A percentile compares a stretch with the other conserved stretches of the same genome.
phyloP scores from a whole-genome alignment of 2,329 filamentous ascomycete genomes.

The Magnaporthiopsis rhizophila region DNA sequence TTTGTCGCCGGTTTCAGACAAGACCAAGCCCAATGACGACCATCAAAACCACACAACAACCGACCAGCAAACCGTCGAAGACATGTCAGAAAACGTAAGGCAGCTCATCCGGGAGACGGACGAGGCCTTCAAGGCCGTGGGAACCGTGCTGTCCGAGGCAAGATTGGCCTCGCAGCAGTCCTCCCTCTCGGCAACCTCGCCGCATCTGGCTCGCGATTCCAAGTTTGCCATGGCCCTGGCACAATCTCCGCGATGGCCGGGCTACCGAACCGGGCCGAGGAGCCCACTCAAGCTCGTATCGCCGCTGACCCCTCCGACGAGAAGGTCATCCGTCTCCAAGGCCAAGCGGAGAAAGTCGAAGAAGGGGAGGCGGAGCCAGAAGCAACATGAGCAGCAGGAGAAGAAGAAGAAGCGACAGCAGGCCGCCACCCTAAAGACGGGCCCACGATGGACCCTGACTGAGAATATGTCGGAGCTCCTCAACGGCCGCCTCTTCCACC shows the following conservation, averaged over 20 bases:
- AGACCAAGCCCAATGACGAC: not conserved
- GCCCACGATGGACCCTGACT: conserved; percentile 43
- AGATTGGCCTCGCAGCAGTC: conserved; percentile 8
- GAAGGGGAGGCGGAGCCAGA: conserved; percentile 15
- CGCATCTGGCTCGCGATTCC: no score
- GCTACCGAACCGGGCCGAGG: not conserved
- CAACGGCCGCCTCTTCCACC: conserved; percentile 44
- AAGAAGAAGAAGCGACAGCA: conserved; percentile 16
- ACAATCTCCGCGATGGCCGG: conserved; percentile 4
- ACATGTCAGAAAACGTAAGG: conserved; percentile 30
- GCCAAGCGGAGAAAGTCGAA: conserved; percentile 34
- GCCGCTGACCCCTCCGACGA: conserved; percentile 15
- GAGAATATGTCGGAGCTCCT: conserved; percentile 52
- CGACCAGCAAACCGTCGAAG: conserved; percentile 7
- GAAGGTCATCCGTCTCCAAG: conserved; percentile 23
- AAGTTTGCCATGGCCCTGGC: no score
- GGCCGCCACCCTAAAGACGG: conserved; percentile 16
- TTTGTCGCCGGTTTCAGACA: not conserved
- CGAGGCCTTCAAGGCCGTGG: conserved; percentile 39
- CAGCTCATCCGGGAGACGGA: conserved; percentile 42
- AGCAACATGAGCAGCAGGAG: conserved; percentile 17
- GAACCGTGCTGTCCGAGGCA: conserved; percentile 23
- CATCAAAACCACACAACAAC: not conserved
- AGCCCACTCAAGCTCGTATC: conserved; percentile 9
- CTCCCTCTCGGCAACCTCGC: not conserved